phyloP scores from a whole-genome alignment of 2,329 filamentous ascomycete genomes.

The Cadophora gregata region DNA sequence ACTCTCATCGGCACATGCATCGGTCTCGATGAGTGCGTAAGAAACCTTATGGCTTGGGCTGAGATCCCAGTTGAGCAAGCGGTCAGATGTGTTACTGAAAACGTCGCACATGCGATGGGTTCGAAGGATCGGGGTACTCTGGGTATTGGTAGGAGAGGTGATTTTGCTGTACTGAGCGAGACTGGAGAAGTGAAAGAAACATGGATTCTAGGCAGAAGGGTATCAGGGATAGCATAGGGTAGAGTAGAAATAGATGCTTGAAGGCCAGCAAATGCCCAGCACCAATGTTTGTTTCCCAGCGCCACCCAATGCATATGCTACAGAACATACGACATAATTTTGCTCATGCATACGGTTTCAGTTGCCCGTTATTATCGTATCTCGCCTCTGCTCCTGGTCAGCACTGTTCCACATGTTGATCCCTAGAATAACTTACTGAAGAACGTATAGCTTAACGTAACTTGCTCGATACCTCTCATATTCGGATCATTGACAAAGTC shows the following conservation, averaged over 20 bases:
- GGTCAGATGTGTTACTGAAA: constrained; percentile 41
- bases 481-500: constrained; percentile 90
- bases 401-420: constrained; percentile 28
- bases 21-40: constrained; percentile 55
- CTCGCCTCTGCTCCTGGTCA: constrained; percentile 69
- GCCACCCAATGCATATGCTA: constrained; percentile 34
- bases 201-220: constrained; percentile 38
- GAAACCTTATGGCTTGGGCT: constrained; percentile 45
- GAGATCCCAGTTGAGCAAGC: constrained; percentile 37
- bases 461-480: constrained; percentile 93
- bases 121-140: constrained; percentile 38
- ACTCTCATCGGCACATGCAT: constrained; percentile 61
- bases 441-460: constrained; percentile 96
- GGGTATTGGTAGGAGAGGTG: constrained; percentile 37
- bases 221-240: background rate
- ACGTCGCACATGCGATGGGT: constrained; percentile 38
- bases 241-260: background rate
- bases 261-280: constrained; percentile 1
- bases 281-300: constrained; percentile 22
- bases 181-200: constrained; percentile 36
- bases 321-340: constrained; percentile 26
- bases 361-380: constrained; percentile 80
- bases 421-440: constrained; percentile 73
- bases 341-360: constrained; percentile 46
- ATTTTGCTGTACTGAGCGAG: constrained; percentile 40